Conservation (phyloP, 352 stramenopile genomes). For the Globisporangium spiculum region DNA sequence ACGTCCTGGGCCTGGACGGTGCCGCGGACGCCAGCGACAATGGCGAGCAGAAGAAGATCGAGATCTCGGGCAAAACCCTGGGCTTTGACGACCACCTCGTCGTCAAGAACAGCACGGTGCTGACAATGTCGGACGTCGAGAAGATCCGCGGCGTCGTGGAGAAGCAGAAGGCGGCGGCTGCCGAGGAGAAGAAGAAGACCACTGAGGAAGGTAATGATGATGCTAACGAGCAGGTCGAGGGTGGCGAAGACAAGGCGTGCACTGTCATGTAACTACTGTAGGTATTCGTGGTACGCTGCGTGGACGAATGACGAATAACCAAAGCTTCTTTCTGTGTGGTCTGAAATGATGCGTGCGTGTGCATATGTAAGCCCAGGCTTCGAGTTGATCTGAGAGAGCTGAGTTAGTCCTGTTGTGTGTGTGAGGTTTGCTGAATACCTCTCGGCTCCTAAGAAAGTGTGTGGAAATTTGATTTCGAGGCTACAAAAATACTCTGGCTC, state of each 20-base stretch:
- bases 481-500: not conserved
- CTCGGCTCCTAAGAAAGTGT: not conserved
- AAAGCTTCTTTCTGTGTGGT: not conserved
- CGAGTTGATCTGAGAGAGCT: not conserved
- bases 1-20: slow-evolving; percentile 59
- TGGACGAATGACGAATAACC: slow-evolving; percentile 2
- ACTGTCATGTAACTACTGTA: slow-evolving; percentile 9
- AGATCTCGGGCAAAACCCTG: slow-evolving; percentile 55
- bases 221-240: not conserved
- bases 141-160: slow-evolving; percentile 48
- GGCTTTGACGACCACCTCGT: slow-evolving; percentile 63
- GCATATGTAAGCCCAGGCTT: not conserved
- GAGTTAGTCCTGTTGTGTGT: not conserved
- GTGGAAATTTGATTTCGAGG: not conserved
- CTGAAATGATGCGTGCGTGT: not conserved
- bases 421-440: not conserved
- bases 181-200: slow-evolving; percentile 6
- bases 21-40: slow-evolving; percentile 9
- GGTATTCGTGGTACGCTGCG: not conserved
- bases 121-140: slow-evolving; percentile 75
- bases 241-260: slow-evolving; percentile 19
- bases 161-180: slow-evolving; percentile 28
- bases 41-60: slow-evolving; percentile 49
- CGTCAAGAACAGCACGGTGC: slow-evolving; percentile 75
- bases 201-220: slow-evolving; percentile 16